These are phyloP conservation scores for Vaccinium macrocarpon DNA, from an alignment of 148 eudicot species.

Conservation along the genomic window DNA sequence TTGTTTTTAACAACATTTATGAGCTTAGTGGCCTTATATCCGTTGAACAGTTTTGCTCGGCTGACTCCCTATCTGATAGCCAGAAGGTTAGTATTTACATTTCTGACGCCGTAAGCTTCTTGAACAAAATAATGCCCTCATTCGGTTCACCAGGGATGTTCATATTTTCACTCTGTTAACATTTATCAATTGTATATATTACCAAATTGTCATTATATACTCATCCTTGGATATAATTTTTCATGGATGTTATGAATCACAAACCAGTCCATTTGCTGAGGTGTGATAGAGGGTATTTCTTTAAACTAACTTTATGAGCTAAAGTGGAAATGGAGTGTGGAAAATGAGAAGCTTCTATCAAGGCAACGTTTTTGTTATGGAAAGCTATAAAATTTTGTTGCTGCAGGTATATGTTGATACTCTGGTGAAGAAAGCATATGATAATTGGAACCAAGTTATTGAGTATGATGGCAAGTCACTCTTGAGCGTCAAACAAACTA, in stretches of 20 bases:
- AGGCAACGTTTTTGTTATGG: background rate
- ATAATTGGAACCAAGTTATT: slow-evolving; percentile 87
- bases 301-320: background rate
- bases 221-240: background rate
- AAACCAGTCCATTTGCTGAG: background rate
- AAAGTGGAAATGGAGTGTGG: background rate
- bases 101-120: background rate
- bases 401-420: slow-evolving; percentile 76
- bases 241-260: background rate
- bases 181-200: background rate
- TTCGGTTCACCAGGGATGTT: background rate
- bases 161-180: background rate
- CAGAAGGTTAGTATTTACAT: slow-evolving; percentile 60
- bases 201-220: background rate
- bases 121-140: background rate
- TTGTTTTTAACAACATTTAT: slow-evolving; percentile 81
- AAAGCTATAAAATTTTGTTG: slow-evolving; percentile 2
- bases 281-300: background rate
- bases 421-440: slow-evolving; percentile 87
- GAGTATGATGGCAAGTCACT: slow-evolving; percentile 92
- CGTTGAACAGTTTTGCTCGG: slow-evolving; percentile 57
- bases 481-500: slow-evolving; percentile 59
- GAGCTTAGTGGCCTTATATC: slow-evolving; percentile 89
- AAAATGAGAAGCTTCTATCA: background rate
- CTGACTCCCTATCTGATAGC: slow-evolving; percentile 77